Percentiles rank a stretch among this genome's conserved stretches.
phyloP scores from a whole-genome alignment of 768 basidiomycete genomes.

The Leccinum imitatum region DNA sequence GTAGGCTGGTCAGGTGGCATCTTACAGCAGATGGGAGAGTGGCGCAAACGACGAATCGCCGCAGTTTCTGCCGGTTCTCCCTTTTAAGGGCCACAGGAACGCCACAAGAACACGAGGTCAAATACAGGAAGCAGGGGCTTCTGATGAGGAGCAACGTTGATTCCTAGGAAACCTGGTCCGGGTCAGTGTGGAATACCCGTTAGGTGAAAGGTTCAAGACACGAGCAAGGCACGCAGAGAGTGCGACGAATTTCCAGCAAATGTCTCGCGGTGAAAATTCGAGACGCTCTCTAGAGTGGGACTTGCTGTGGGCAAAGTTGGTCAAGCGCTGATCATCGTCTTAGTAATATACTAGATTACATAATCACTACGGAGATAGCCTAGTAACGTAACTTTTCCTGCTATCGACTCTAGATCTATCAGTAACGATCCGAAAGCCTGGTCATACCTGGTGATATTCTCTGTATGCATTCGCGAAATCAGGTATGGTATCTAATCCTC shows the following conservation, averaged over 20 bases:
- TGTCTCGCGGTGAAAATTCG: not conserved
- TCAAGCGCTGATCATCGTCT: too few relatives aligned
- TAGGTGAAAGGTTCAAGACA: not conserved
- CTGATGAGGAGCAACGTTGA: conserved; percentile 5
- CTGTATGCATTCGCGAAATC: not conserved
- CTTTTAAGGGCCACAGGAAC: not conserved
- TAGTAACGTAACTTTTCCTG: too few relatives aligned
- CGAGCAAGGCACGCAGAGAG: not conserved
- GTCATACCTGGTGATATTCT: not conserved
- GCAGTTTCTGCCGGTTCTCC: not conserved
- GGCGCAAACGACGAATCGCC: not conserved
- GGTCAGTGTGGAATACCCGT: not conserved
- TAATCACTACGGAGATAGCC: too few relatives aligned
- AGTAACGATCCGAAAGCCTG: not conserved
- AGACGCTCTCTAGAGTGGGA: not conserved
- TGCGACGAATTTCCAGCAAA: not conserved
- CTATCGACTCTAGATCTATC: too few relatives aligned
- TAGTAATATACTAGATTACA: too few relatives aligned
- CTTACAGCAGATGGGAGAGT: not conserved
- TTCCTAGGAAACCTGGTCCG: not conserved
- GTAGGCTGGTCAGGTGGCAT: conserved; percentile 1
- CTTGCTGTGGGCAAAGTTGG: not conserved
- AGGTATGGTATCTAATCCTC: too few relatives aligned
- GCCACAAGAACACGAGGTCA: conserved; percentile 1
- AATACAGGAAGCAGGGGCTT: not conserved